Conservation (phyloP, 2,329 filamentous ascomycete species). For the Bipolaris cookei region DNA sequence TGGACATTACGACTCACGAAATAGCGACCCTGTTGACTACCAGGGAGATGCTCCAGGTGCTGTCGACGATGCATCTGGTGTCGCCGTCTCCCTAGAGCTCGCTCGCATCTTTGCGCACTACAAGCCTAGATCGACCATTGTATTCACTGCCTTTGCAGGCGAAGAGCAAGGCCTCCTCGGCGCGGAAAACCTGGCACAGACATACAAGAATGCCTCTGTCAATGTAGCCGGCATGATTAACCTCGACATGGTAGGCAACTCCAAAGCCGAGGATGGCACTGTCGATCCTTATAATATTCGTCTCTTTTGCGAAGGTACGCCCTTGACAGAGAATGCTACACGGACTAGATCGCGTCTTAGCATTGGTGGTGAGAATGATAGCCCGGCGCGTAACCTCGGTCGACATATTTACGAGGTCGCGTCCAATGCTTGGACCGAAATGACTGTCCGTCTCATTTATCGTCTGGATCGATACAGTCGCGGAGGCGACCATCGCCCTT, state of each 20-base stretch:
- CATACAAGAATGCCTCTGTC: conserved; percentile 55
- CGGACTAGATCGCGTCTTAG: conserved; percentile 46
- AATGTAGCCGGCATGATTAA: conserved; percentile 63
- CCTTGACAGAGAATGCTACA: conserved; percentile 51
- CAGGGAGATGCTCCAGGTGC: conserved; percentile 60
- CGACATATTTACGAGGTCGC: conserved; percentile 61
- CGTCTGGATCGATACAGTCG: conserved; percentile 62
- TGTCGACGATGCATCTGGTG: conserved; percentile 56
- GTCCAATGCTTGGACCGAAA: conserved; percentile 56
- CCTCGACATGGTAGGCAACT: conserved; percentile 61
- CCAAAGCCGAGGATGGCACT: conserved; percentile 51
- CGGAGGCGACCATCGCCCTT: conserved; percentile 61
- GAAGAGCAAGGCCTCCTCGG: conserved; percentile 63
- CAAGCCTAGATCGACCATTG: conserved; percentile 57
- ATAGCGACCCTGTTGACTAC: conserved; percentile 57
- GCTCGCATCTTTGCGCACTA: conserved; percentile 58
- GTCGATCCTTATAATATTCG: conserved; percentile 58
- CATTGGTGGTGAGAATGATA: conserved; percentile 56
- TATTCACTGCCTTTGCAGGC: conserved; percentile 61
- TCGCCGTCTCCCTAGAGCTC: conserved; percentile 57
- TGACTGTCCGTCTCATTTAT: conserved; percentile 62
- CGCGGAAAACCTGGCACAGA: conserved; percentile 57
- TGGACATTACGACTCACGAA: conserved; percentile 62
- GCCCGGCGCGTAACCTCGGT: conserved; percentile 59
- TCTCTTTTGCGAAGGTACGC: conserved; percentile 58